Evolutionary conservation across 257 asterid genomes (phyloP).

Genomic region (Petunia axillaris): DNA sequence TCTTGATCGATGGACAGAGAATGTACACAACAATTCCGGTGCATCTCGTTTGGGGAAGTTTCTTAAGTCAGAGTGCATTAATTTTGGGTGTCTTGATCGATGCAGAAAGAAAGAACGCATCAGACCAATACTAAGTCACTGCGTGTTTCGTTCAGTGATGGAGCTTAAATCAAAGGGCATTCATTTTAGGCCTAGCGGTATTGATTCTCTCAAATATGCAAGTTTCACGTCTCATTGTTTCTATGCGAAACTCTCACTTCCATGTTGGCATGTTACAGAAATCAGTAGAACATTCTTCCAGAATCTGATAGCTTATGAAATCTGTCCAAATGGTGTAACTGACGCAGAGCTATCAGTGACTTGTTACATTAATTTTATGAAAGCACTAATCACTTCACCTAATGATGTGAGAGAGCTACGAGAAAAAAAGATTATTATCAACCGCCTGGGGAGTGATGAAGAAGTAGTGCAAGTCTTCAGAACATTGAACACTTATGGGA

Average conservation of each 20-base stretch:
- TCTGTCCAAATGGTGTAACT: not conserved
- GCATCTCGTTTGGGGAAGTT: not conserved
- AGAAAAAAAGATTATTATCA: conserved; percentile 31
- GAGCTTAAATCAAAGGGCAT: conserved; percentile 48
- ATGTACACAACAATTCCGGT: no score
- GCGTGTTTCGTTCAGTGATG: conserved; percentile 29
- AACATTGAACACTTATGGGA: not conserved
- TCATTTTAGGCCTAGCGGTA: conserved; percentile 21
- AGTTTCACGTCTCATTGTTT: conserved; percentile 24
- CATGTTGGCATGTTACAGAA: not conserved
- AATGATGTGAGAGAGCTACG: conserved; percentile 41
- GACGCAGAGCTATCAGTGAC: not conserved
- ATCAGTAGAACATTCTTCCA: conserved; percentile 21
- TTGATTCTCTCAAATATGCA: conserved; percentile 16
- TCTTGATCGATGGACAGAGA: no score
- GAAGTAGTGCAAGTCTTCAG: conserved; percentile 23
- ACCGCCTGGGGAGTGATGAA: conserved; percentile 34
- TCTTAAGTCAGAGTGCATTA: no score
- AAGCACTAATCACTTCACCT: conserved; percentile 30
- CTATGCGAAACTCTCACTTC: conserved; percentile 32
- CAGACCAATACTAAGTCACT: no score
- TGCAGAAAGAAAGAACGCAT: not conserved
- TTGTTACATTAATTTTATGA: conserved; percentile 39
- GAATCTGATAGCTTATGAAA: conserved; percentile 44
- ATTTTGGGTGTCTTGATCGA: not conserved